Conservation (phyloP, 1,139 yeast genomes). For the Geotrichum carabidarum region DNA sequence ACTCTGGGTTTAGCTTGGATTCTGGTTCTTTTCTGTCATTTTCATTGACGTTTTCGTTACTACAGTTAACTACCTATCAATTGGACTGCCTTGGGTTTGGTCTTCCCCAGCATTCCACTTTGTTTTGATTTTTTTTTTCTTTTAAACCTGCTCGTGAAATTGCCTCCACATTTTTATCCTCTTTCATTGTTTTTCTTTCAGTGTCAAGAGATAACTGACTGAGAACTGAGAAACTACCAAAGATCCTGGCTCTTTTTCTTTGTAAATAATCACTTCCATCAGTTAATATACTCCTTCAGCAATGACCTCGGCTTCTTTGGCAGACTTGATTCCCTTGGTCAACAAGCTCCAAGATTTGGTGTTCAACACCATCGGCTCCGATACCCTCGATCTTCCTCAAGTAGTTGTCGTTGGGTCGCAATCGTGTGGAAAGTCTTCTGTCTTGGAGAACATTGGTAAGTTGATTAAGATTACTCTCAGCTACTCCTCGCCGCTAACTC, state of each 20-base stretch:
- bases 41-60: too few species aligned
- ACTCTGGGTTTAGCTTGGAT: too few species aligned
- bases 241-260: not conserved
- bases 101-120: not conserved
- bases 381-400: constrained; percentile 73
- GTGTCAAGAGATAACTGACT: not conserved
- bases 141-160: not conserved
- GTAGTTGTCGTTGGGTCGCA: constrained; percentile 83
- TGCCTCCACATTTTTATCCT: not conserved
- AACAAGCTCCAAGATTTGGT: constrained; percentile 48
- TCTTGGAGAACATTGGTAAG: constrained; percentile 56
- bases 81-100: too few species aligned
- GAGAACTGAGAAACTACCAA: not conserved
- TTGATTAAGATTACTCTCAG: too few species aligned
- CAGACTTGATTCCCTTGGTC: constrained; percentile 75
- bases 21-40: too few species aligned
- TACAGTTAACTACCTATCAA: too few species aligned
- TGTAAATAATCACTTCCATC: too few species aligned
- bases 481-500: not conserved
- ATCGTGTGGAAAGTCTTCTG: constrained; percentile 77
- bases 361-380: constrained; percentile 47
- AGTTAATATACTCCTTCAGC: not conserved
- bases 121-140: not conserved
- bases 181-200: not conserved
- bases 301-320: constrained; percentile 48